Evolutionary conservation across 192 early-diverging fungal genomes (phyloP), one percentile per base, ranked within the genome.

Genomic region (Phycomyces blakesleeanus): DNA sequence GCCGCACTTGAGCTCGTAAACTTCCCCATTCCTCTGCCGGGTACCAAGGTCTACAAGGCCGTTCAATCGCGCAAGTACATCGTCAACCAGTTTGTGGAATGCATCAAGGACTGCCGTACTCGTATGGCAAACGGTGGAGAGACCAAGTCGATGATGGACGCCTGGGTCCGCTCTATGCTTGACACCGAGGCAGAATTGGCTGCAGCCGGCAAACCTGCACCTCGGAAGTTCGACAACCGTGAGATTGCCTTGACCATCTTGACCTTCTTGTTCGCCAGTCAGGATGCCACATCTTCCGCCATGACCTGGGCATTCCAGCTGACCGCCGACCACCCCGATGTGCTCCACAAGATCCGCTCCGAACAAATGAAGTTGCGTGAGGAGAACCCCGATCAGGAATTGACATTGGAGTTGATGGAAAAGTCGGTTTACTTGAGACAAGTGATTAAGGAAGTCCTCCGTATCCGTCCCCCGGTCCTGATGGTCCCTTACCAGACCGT

Each of bases 1-100:
- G 76, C 76, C n/a, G 76, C 76, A 12, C 53, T 78, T 21, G 72
- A 78, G 47, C 59, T 78, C 16, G 76, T 78, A 50, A 78, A 78
- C 57, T 78, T 78, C 59, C 76, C 76, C 41, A 59, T 68, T 15
- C 68, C 76, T 38, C 55, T 78, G 18, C 76, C 76, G 1, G 74
- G 74, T 50, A 78, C 76, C 63, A 78, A 78, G 49, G 76, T 78
- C 5, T 78, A 69, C 51, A 65, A 74, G 58, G 76, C 76, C 37
- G 72, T 71, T 18, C 66, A 67, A 5, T 67, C 76, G 21, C 68
- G 76, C 21, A 66, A 78, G 50, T 78, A 71, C 55, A 78, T 78
- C 51, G 76, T 78, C 25, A 51, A 69, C 25, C 64, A 72, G 18
- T 78, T 78, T 47, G 62, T 76, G 55, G 74, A 76, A 14, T 56